phyloP scores from a whole-genome alignment of 1,284 basidiomycete species.

The Puccinia horiana region DNA sequence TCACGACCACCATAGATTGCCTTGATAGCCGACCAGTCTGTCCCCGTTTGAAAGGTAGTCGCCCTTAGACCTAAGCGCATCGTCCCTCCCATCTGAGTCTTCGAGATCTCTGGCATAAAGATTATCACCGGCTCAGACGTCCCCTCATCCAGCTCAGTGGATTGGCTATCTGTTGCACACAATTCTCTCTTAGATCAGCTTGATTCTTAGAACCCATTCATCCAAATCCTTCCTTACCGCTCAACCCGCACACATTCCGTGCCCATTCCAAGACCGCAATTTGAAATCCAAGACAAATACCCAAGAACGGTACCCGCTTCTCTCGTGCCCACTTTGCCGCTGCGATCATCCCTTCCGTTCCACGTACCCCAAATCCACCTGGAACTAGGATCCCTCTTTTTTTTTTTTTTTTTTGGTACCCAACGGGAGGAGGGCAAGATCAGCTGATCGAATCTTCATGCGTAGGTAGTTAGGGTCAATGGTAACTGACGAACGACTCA shows the following conservation, averaged over 20 bases:
- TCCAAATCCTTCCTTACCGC: slow-evolving; percentile 62
- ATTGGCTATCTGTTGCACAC: slow-evolving; percentile 72
- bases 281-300: slow-evolving; percentile 97
- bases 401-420: too few species aligned
- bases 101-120: slow-evolving; percentile 99
- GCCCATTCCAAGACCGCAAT: slow-evolving; percentile 95
- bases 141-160: slow-evolving; percentile 73
- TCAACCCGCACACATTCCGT: slow-evolving; percentile 75
- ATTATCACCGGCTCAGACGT: slow-evolving; percentile 75
- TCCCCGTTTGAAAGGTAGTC: slow-evolving; percentile 64
- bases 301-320: slow-evolving; percentile 90
- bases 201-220: background rate
- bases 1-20: slow-evolving; percentile 80
- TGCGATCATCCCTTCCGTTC: slow-evolving; percentile 95
- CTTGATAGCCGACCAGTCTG: slow-evolving; percentile 67
- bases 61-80: slow-evolving; percentile 95
- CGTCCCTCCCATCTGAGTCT: slow-evolving; percentile 96
- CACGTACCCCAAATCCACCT: slow-evolving; percentile 89
- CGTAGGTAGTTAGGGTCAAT: background rate
- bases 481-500: slow-evolving; percentile 61
- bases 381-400: slow-evolving; percentile 94
- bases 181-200: slow-evolving; percentile 3
- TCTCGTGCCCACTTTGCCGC: slow-evolving; percentile 96
- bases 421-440: slow-evolving; percentile 19
- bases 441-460: slow-evolving; percentile 5